Evolutionary conservation across 2,329 filamentous ascomycete species (phyloP).

Genomic region (Ascochyta fabae): DNA sequence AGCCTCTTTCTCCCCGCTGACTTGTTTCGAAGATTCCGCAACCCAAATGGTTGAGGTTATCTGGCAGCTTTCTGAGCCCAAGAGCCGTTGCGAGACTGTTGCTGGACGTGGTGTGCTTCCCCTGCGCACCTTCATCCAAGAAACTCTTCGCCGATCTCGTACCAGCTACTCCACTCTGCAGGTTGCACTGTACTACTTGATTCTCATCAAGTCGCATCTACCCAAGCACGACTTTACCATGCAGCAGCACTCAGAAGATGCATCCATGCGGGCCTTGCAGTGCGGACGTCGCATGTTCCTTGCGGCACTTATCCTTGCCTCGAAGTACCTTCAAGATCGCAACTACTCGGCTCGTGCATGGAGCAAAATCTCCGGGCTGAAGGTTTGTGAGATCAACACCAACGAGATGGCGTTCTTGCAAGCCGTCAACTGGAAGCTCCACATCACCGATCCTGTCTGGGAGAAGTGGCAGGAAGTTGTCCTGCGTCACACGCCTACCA

Average conservation of each 20-base stretch:
- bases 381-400: constrained; percentile 91
- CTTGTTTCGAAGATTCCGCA: constrained; percentile 76
- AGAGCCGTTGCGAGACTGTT: constrained; percentile 72
- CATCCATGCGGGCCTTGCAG: constrained; percentile 80
- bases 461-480: constrained; percentile 95
- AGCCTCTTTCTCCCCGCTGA: constrained; percentile 43
- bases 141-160: constrained; percentile 90
- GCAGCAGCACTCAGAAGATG: constrained; percentile 76
- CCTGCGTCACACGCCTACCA: constrained; percentile 76
- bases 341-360: constrained; percentile 97
- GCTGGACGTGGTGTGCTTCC: constrained; percentile 80
- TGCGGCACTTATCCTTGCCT: constrained; percentile 90
- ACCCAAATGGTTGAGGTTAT: constrained; percentile 97
- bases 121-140: constrained; percentile 94
- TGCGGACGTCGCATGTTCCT: constrained; percentile 98
- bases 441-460: constrained; percentile 88
- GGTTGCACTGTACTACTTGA: constrained; percentile 93
- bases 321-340: constrained; percentile 96
- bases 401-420: constrained; percentile 93
- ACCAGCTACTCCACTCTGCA: constrained; percentile 98
- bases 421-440: constrained; percentile 91
- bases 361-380: constrained; percentile 99
- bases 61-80: constrained; percentile 87
- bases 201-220: constrained; percentile 90
- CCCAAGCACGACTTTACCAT: constrained; percentile 83